phyloP scores from a whole-genome alignment of 2,329 filamentous ascomycete species.

The Phaeosphaeria sp. region DNA sequence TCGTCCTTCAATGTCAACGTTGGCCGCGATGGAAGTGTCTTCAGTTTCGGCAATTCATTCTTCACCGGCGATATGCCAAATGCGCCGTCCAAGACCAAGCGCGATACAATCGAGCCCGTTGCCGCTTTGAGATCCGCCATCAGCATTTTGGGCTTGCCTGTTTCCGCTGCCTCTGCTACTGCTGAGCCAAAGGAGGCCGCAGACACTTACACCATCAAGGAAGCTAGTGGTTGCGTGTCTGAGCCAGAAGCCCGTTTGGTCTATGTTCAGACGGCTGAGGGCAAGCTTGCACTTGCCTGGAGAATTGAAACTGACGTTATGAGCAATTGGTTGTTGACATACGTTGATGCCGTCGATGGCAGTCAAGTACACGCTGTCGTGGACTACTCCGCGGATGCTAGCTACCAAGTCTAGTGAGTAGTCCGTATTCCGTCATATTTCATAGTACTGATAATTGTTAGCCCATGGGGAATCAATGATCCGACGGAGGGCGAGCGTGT shows the following conservation, averaged over 20 bases:
- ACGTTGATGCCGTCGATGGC: constrained; percentile 60
- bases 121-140: constrained; percentile 54
- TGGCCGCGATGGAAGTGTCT: constrained; percentile 60
- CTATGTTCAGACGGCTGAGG: constrained; percentile 60
- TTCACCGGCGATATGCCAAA: constrained; percentile 54
- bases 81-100: constrained; percentile 49
- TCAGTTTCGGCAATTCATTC: constrained; percentile 64
- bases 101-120: constrained; percentile 53
- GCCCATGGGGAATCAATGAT: constrained; percentile 61
- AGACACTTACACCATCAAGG: constrained; percentile 55
- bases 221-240: constrained; percentile 56
- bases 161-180: constrained; percentile 50
- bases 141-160: constrained; percentile 50
- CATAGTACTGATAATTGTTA: constrained; percentile 14
- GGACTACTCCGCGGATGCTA: constrained; percentile 64
- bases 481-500: constrained; percentile 58
- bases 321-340: constrained; percentile 66
- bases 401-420: constrained; percentile 61
- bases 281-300: constrained; percentile 61
- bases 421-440: not conserved
- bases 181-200: constrained; percentile 47
- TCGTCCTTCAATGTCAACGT: constrained; percentile 68
- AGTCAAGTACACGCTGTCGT: constrained; percentile 61
- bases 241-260: constrained; percentile 64
- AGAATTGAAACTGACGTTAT: constrained; percentile 65